Base-by-base conservation (phyloP, 2,329 filamentous ascomycete genomes). In the Aspergillus cejpii region DNA sequence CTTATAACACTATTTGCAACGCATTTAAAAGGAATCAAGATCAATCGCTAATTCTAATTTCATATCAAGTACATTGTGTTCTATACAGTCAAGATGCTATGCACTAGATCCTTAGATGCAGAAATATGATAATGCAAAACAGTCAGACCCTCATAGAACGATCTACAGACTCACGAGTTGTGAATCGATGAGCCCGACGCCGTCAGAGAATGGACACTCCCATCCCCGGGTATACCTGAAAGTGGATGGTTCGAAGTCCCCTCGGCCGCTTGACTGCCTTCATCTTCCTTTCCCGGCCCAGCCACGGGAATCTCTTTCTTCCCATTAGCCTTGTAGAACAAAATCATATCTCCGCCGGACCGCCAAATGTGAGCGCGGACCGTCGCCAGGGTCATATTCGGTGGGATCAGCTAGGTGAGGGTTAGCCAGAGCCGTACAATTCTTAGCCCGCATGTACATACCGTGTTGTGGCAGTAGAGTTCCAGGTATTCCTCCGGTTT, bases 311-410 rank as follows among this genome's bases (percentile, higher is more conserved):
- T 68, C 43, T 65, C 59, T 48, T 87, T 91, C 59, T 80, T 81
- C n/a, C 89, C 90, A 57, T 96, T 98, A 41, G 85, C 77, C 62
- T 90, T 94, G 74, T 98, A 98, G 60, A 88, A 80, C 39, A 98
- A 74, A 42, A 94, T 70, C 52, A 98, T 85, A 67, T 98, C 92
- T 57, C 85, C 90, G n/a, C 88, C 88, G 34, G 87, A 88, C 58
- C 94, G 88, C 92, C 92, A 98, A 43, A 97, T 76, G 61, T 95
- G 89, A 2, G 89, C 84, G 24, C 91, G 83, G 34, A 98, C 81
- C 0, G 90, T 96, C 3, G 89, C 88, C n/a, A 98, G 78, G 27
- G 85, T 97, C 84, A 95, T 96, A 24, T 83, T 85, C 5, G 83
- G 81, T 2, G 85, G 79, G 20, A 97, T 57, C 38, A 56, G 45